These are phyloP conservation scores for Camellia lanceoleosa DNA, from an alignment of 148 eudicot genomes.

Conservation along the genomic window DNA sequence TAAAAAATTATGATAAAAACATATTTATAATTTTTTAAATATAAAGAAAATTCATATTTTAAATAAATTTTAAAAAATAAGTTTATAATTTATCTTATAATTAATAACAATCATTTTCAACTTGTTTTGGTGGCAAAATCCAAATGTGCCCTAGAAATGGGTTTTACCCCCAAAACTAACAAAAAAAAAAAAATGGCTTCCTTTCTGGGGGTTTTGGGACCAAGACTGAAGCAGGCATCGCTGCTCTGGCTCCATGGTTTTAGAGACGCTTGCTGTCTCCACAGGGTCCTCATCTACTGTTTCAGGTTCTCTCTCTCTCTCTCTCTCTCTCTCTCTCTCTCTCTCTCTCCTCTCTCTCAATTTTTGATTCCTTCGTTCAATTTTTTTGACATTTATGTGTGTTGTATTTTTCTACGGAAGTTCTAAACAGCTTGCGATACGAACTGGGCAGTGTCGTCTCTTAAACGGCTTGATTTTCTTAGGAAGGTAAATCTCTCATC, in stretches of 20 bases:
- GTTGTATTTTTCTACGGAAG: slow-evolving; percentile 23
- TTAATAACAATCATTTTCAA: no score
- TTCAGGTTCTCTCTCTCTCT: slow-evolving; percentile 40
- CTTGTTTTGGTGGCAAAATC: no score
- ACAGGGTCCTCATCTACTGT: slow-evolving; percentile 70
- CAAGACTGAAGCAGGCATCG: slow-evolving; percentile 47
- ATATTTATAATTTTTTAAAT: no score
- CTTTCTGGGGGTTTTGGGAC: slow-evolving; percentile 10
- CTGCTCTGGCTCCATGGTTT: slow-evolving; percentile 62
- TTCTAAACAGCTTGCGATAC: slow-evolving; percentile 62
- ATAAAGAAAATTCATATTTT: no score
- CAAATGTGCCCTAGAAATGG: no score
- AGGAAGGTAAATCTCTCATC: slow-evolving; percentile 53
- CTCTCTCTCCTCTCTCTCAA: background rate
- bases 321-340: slow-evolving; percentile 2
- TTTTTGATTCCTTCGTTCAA: background rate
- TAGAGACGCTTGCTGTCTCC: slow-evolving; percentile 80
- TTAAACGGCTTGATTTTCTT: slow-evolving; percentile 83
- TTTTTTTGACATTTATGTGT: background rate
- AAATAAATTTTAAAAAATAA: no score
- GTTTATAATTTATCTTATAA: no score
- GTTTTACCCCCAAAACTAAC: no score
- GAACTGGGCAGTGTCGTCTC: slow-evolving; percentile 85
- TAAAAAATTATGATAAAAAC: no score
- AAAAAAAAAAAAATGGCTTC: no score